Conservation (phyloP, 2,329 filamentous ascomycete species). For the Xylaria sp. region DNA sequence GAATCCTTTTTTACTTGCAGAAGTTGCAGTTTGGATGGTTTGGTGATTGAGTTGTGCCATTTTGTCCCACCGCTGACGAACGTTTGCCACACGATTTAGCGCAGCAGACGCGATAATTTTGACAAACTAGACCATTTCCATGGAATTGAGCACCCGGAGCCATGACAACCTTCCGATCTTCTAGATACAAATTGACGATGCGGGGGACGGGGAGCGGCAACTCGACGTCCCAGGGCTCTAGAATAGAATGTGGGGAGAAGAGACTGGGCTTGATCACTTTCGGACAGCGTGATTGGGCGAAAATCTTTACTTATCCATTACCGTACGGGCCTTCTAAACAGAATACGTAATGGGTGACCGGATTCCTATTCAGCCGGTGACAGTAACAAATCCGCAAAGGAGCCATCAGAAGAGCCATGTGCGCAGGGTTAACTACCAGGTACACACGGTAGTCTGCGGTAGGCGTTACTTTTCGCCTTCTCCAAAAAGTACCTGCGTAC, state of each 20-base stretch:
- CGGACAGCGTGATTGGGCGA: constrained; percentile 25
- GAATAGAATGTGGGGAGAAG: constrained; percentile 27
- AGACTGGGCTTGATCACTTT: constrained; percentile 3
- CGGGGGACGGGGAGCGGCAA: constrained; percentile 22
- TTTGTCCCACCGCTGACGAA: neutral
- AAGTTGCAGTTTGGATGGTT: neutral
- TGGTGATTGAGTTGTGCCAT: neutral
- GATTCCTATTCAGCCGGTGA: constrained; percentile 32
- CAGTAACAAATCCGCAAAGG: constrained; percentile 11
- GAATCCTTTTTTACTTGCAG: too few species aligned
- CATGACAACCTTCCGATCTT: neutral
- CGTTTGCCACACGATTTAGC: constrained; percentile 15
- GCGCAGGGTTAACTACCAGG: too few species aligned
- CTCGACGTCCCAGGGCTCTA: constrained; percentile 4
- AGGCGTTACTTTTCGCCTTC: constrained; percentile 8
- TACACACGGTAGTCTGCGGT: too few species aligned
- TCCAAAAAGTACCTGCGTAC: constrained; percentile 19
- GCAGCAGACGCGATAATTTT: neutral
- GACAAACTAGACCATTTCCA: neutral
- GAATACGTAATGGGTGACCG: constrained; percentile 4
- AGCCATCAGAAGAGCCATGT: neutral
- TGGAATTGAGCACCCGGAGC: constrained; percentile 4
- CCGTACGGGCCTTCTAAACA: neutral
- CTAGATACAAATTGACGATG: constrained; percentile 12
- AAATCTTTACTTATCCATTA: neutral